These are phyloP conservation scores for Hortiboletus flavorubellus DNA, from an alignment of 768 basidiomycete species.

Conservation along the genomic window DNA sequence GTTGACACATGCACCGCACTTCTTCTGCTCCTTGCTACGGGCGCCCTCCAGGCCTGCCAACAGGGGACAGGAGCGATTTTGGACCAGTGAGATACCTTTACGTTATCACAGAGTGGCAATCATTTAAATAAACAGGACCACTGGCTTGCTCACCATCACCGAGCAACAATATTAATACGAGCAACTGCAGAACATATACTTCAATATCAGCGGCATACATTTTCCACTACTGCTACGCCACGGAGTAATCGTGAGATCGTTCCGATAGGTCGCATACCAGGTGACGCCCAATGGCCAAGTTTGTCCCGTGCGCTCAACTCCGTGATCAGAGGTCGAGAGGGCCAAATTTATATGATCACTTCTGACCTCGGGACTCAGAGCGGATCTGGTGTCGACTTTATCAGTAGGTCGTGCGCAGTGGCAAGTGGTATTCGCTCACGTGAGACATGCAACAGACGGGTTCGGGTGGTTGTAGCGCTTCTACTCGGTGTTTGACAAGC, in stretches of 20 bases:
- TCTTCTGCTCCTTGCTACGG: constrained; percentile 56
- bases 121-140: constrained; percentile 34
- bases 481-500: constrained; percentile 55
- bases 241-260: background rate
- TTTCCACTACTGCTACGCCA: background rate
- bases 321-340: constrained; percentile 49
- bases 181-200: constrained; percentile 49
- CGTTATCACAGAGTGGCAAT: background rate
- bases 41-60: constrained; percentile 57
- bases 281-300: constrained; percentile 65
- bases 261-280: constrained; percentile 44
- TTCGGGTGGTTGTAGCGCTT: constrained; percentile 59
- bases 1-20: constrained; percentile 56
- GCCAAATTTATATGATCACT: constrained; percentile 42
- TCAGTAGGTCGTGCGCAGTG: constrained; percentile 38
- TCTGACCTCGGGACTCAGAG: constrained; percentile 48
- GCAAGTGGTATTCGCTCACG: background rate
- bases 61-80: constrained; percentile 48
- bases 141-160: constrained; percentile 57
- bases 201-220: constrained; percentile 45
- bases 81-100: constrained; percentile 40
- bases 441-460: constrained; percentile 39
- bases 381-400: constrained; percentile 63
- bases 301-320: constrained; percentile 61
- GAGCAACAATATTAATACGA: no score